Base-by-base conservation (phyloP, 805 yeast species). In the Naumovozyma dairenensis region DNA sequence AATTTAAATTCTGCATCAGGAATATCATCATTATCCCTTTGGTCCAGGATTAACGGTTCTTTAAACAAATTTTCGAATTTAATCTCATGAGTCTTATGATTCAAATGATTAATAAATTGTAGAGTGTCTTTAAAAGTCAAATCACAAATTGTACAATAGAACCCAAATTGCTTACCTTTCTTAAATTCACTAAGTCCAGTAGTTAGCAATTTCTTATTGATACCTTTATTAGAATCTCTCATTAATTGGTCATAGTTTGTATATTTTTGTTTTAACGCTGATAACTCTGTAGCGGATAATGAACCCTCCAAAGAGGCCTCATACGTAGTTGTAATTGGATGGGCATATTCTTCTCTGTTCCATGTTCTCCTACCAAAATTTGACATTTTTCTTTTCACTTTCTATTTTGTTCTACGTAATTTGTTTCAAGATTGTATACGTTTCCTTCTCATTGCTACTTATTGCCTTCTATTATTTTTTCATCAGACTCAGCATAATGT, bases 31-130 rank as follows among this genome's bases (percentile, higher is more conserved):
- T 56, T 55, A 27, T 62, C 66, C 16, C 62, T 46, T 33, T 49
- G 28, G 18, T 56, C 50, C 4, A 16, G 6, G 4, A 53, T 46
- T 21, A 53, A 32, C 10, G 60, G 60, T 28, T 65, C 59, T 16
- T 42, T 46, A 32, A 55, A 57, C 9, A 53, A 20, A 6, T 38
- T 34, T 30, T 55, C 69, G 36, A 68, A 65, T 37, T 63, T 66
- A 4, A 59, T 52, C 25, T 68, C 49, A 57, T 81, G 97, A 39
- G 70, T 77, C 22, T 75, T 76, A 24, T 85, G 74, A 49, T 83
- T 85, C 49, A 84, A 62, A 60, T 92, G 97, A 51, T 87, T 93
- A 3, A 84, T 67, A 52, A 77, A 75, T 40, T 85, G 80, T 44
- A 85, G 60, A 36, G 81, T 80, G 53, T 92, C 96, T 49, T 85